phyloP scores from a whole-genome alignment of 768 basidiomycete species.

The Leccinum uliginosum region DNA sequence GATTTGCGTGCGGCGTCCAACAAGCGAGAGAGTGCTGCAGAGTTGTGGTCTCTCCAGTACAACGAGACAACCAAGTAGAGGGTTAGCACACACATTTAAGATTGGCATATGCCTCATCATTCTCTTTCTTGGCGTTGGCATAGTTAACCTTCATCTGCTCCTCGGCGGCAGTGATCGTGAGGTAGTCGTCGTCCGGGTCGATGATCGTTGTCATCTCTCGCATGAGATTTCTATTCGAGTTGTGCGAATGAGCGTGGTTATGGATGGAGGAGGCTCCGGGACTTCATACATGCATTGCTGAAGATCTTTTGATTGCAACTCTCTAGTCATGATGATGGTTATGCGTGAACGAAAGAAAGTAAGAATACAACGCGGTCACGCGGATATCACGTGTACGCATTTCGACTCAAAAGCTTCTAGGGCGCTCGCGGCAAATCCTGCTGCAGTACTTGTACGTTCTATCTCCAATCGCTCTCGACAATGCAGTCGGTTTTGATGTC shows the following conservation, averaged over 20 bases:
- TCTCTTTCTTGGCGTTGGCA: conserved; percentile 55
- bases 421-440: no score
- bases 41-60: background rate
- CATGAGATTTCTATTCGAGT: conserved; percentile 52
- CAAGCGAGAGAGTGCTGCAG: conserved; percentile 54
- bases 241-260: background rate
- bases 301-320: conserved; percentile 31
- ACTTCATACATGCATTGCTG: conserved; percentile 32
- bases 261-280: background rate
- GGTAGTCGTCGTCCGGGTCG: conserved; percentile 74
- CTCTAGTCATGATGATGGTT: conserved; percentile 21
- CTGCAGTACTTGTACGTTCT: no score
- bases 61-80: background rate
- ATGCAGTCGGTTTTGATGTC: no score
- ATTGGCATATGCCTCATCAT: conserved; percentile 62
- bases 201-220: conserved; percentile 69
- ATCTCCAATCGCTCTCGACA: no score
- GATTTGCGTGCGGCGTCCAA: conserved; percentile 70
- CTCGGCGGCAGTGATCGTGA: conserved; percentile 70
- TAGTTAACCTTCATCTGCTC: conserved; percentile 61
- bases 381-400: conserved; percentile 20
- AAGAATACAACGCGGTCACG: background rate
- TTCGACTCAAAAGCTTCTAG: no score
- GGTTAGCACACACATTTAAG: conserved; percentile 48
- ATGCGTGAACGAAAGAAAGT: background rate